phyloP scores from a whole-genome alignment of 2,329 filamentous ascomycete genomes.

The Stagonosporopsis vannaccii region DNA sequence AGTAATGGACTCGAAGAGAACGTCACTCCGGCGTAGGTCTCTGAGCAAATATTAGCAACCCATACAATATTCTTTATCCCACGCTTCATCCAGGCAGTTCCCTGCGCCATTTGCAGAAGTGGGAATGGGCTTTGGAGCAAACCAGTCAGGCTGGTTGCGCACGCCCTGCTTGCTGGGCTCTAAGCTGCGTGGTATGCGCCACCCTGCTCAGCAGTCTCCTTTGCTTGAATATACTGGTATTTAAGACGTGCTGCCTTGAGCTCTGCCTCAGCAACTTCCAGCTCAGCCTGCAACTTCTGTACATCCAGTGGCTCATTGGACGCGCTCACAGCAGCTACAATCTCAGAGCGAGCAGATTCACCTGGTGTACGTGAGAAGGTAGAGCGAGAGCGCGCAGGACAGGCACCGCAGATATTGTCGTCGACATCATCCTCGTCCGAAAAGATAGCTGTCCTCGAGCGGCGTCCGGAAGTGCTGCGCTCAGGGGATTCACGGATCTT shows the following conservation, averaged over 20 bases:
- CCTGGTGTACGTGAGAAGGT: constrained; percentile 24
- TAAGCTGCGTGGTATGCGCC: background rate
- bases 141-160: background rate
- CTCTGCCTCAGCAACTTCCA: constrained; percentile 45
- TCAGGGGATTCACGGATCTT: constrained; percentile 18
- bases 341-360: constrained; percentile 5
- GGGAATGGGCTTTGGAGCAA: background rate
- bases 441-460: constrained; percentile 3
- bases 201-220: constrained; percentile 14
- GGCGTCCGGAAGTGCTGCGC: constrained; percentile 16
- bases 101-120: background rate
- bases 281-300: constrained; percentile 37
- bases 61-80: too few species aligned
- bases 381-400: constrained; percentile 4
- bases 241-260: constrained; percentile 35
- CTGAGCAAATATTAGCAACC: background rate
- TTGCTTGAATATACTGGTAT: constrained; percentile 31
- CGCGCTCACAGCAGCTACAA: constrained; percentile 9
- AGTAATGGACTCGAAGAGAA: background rate
- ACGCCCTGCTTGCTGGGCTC: background rate
- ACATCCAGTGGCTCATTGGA: constrained; percentile 32
- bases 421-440: constrained; percentile 24
- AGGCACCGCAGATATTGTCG: background rate
- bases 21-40: too few species aligned
- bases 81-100: background rate